A percentile compares a stretch with the other conserved stretches of the same genome.
Evolutionary conservation across 148 eudicot genomes (phyloP).

Genomic region (Simmondsia chinensis): DNA sequence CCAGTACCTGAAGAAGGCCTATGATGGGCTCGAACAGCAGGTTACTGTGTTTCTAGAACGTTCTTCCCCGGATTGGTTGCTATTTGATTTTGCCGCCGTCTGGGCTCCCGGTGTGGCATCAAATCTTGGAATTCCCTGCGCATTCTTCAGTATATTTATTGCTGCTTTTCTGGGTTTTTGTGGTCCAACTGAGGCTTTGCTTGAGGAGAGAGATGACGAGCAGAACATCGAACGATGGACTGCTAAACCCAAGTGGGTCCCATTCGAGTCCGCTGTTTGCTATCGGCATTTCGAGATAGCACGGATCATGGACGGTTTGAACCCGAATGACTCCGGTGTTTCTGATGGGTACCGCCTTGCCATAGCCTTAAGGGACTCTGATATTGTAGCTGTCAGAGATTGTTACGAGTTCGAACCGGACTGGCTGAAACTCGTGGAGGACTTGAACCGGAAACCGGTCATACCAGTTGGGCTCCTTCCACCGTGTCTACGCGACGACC

Average conservation of each 20-base stretch:
- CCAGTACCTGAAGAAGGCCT: conserved; percentile 25
- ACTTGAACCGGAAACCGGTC: conserved; percentile 29
- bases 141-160: no score
- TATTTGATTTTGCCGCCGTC: conserved; percentile 18
- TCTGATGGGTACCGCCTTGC: conserved; percentile 11
- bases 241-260: conserved; percentile 26
- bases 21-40: conserved; percentile 18
- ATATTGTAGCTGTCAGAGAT: conserved; percentile 20
- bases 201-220: no score
- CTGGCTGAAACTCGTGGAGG: conserved; percentile 17
- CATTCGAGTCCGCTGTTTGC: conserved; percentile 9
- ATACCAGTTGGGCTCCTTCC: conserved; percentile 28
- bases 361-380: conserved; percentile 14
- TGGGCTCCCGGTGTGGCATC: conserved; percentile 32
- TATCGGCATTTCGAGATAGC: conserved; percentile 14
- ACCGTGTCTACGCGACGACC: neutral
- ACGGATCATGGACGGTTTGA: neutral
- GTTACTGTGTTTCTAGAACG: conserved; percentile 9
- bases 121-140: conserved; percentile 2
- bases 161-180: no score
- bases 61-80: conserved; percentile 21
- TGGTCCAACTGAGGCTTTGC: no score
- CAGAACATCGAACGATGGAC: no score
- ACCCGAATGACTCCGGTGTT: conserved; percentile 10
- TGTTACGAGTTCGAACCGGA: conserved; percentile 28